Evolutionary conservation across 2,329 filamentous ascomycete genomes (phyloP).

Genomic region (Pseudocercospora fuligena): DNA sequence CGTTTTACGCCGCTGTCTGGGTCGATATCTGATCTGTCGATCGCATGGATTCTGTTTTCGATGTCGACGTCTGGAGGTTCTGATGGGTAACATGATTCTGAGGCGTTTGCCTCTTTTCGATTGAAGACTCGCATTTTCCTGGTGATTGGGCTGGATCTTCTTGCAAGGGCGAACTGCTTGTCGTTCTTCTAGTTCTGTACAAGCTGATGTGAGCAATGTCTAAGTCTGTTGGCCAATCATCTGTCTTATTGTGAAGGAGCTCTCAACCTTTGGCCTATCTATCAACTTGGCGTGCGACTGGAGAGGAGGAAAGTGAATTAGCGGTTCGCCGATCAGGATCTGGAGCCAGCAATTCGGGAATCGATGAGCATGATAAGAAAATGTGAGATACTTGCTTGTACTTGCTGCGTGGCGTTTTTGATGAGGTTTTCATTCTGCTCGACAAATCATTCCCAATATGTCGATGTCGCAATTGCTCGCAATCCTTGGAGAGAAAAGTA

Average conservation of each 20-base stretch:
- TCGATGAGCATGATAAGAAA: neutral
- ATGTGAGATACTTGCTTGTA: neutral
- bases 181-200: too few species aligned
- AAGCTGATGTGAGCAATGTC: too few species aligned
- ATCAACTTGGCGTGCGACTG: too few species aligned
- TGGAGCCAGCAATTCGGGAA: too few species aligned
- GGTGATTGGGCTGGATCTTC: too few species aligned
- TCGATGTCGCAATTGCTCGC: conserved; percentile 4
- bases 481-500: neutral
- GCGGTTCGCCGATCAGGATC: neutral
- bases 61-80: conserved; percentile 11
- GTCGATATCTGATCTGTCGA: conserved; percentile 47
- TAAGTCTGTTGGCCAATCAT: too few species aligned
- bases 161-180: too few species aligned
- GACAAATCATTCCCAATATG: neutral
- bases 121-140: neutral
- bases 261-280: too few species aligned
- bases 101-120: conserved; percentile 10
- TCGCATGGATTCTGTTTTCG: neutral
- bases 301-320: neutral
- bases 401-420: neutral
- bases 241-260: too few species aligned
- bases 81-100: conserved; percentile 10
- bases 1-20: conserved; percentile 69
- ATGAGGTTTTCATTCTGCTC: neutral